A percentile compares a stretch with the other conserved stretches of the same genome.
Conservation (phyloP, 176 grass and related monocot genomes). For the Chloris gayana region DNA sequence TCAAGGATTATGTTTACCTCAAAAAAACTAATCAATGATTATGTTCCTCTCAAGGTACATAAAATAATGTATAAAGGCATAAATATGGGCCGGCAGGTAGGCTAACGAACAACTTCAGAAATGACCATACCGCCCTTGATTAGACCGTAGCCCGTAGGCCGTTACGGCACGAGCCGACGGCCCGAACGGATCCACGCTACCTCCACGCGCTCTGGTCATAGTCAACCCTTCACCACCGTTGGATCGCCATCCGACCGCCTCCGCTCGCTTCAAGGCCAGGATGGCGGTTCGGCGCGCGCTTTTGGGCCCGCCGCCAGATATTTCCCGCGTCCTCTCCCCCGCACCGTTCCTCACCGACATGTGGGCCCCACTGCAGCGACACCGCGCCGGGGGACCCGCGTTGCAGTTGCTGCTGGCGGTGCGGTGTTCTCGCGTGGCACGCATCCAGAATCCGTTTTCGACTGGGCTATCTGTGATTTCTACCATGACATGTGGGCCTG, state of each 20-base stretch:
- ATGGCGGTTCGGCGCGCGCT: neutral
- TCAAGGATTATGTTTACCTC: too few species aligned
- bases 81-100: neutral
- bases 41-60: neutral
- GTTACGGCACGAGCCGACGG: neutral
- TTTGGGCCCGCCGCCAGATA: neutral
- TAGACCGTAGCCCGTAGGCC: neutral
- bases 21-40: neutral
- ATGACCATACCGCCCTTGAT: too few species aligned
- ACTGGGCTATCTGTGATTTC: accelerated
- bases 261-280: accelerated
- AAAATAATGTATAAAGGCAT: neutral
- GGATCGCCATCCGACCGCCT: slow-evolving; percentile 1
- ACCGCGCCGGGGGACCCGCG: neutral
- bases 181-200: neutral
- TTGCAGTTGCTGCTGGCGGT: neutral
- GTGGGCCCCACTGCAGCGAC: neutral
- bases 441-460: neutral
- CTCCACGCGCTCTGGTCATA: neutral
- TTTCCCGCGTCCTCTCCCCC: neutral
- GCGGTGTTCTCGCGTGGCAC: too few species aligned
- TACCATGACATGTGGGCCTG: neutral
- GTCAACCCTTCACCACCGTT: slow-evolving; percentile 10
- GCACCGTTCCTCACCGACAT: neutral
- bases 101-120: too few species aligned